A percentile compares a stretch with the other conserved stretches of the same genome.
Evolutionary conservation across 441 rosid genomes (phyloP).

Genomic region (Populus trichocarpa): DNA sequence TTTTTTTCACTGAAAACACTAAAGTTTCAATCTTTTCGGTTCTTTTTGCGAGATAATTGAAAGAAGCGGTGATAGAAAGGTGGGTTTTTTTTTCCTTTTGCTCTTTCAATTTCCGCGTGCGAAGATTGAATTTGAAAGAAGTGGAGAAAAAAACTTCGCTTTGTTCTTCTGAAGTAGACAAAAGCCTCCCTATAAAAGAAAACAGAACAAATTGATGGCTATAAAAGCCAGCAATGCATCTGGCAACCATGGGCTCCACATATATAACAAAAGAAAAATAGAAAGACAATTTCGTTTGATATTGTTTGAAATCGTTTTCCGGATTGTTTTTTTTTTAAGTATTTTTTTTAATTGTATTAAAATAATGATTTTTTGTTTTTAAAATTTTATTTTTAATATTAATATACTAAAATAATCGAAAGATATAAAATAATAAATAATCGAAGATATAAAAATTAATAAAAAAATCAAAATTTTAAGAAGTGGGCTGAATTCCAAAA

Average conservation of each 20-base stretch:
- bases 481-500: too few relatives aligned
- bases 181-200: slow-evolving; percentile 21
- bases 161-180: slow-evolving; percentile 20
- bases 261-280: background rate
- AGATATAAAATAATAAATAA: too few relatives aligned
- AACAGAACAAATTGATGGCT: slow-evolving; percentile 33
- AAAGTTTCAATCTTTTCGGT: background rate
- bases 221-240: slow-evolving; percentile 43
- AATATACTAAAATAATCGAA: too few relatives aligned
- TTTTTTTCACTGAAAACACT: background rate
- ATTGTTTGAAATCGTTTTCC: background rate
- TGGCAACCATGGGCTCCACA: slow-evolving; percentile 48
- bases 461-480: too few relatives aligned
- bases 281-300: background rate
- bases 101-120: slow-evolving; percentile 19
- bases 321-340: background rate
- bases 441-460: too few relatives aligned
- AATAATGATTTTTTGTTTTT: too few relatives aligned
- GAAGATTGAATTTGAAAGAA: slow-evolving; percentile 16
- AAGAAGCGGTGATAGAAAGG: background rate
- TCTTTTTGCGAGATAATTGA: background rate
- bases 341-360: too few relatives aligned
- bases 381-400: too few relatives aligned
- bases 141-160: background rate
- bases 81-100: background rate